Base-by-base conservation (phyloP, 2,329 filamentous ascomycete genomes). In the Diplodia scrobiculata region DNA sequence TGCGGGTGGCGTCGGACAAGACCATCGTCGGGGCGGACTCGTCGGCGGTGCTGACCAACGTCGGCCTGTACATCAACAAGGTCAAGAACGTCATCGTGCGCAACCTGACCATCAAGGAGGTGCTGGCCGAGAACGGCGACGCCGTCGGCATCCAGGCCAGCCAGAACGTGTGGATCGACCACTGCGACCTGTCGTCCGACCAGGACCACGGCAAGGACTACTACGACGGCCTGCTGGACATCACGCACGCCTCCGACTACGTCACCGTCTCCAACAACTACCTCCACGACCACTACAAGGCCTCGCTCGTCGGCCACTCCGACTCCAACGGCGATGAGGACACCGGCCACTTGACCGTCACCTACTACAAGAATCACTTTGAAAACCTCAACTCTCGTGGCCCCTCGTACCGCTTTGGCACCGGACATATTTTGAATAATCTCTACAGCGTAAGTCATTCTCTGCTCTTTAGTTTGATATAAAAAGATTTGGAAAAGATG, bases 281-380 rank as follows among this genome's bases (percentile, higher is more conserved):
- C 73, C 69, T 85, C 69, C 84, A 85, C 75, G 83, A 85, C 76
- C 84, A 87, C 82, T 88, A 80, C 79, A 88, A 88, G 76, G 83
- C 81, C 13, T 84, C 82, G 0, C 79, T 88, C 9, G 79, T 87
- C 66, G 86, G 85, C 14, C 86, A 88, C 81, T 84, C 81, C 45
- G 84, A 88, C 80, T 81, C 68, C 77, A 88, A 88, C 78, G 77
- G 69, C 38, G 77, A 72, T 59, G 83, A 88, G 70, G 88, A 90
- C 78, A 84, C 73, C 7, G 87, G 87, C 69, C 81, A 87, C 73
- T 80, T 90, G 53, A 84, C 80, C 73, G 79, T 90, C 65, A 90
- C 88, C 66, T 88, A 87, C 74, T 82, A 83, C 78, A 85, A 89
- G 81, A 90, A 90, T 83, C 81, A 85, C 80, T 89, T 82, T 82